These are phyloP conservation scores for Serendipita sp. DNA, from an alignment of 768 basidiomycete genomes.

Conservation along the genomic window DNA sequence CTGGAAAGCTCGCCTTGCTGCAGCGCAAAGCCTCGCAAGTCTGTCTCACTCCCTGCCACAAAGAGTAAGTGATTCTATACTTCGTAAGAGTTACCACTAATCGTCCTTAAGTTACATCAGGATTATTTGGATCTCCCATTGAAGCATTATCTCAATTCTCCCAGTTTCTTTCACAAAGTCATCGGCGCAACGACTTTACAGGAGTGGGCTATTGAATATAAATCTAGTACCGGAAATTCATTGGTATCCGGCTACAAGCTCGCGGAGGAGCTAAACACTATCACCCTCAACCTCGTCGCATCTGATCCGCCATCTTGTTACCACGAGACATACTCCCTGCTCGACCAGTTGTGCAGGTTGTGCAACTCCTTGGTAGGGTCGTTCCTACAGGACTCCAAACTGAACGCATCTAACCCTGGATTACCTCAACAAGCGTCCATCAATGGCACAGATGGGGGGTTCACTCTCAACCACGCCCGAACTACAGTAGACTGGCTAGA, in stretches of 20 bases:
- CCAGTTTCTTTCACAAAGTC: slow-evolving; percentile 83
- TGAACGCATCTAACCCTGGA: slow-evolving; percentile 57
- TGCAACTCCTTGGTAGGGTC: slow-evolving; percentile 66
- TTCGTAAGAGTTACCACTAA: not conserved
- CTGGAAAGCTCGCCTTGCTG: slow-evolving; percentile 61
- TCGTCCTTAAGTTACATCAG: slow-evolving; percentile 28
- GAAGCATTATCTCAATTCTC: slow-evolving; percentile 64
- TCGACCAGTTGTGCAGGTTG: slow-evolving; percentile 65
- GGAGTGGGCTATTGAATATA: slow-evolving; percentile 62
- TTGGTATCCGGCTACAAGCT: slow-evolving; percentile 43
- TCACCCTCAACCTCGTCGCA: slow-evolving; percentile 59
- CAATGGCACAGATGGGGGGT: slow-evolving; percentile 45
- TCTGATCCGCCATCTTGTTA: slow-evolving; percentile 60
- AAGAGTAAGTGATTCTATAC: slow-evolving; percentile 27
- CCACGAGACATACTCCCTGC: slow-evolving; percentile 75
- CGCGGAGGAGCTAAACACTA: slow-evolving; percentile 51
- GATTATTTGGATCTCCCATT: slow-evolving; percentile 63
- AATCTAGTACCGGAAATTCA: slow-evolving; percentile 24
- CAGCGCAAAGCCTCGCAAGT: slow-evolving; percentile 61
- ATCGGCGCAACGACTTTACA: slow-evolving; percentile 73
- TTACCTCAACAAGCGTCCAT: slow-evolving; percentile 62
- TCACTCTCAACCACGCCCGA: slow-evolving; percentile 66
- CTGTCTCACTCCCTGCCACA: slow-evolving; percentile 52
- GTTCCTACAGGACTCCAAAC: slow-evolving; percentile 75
- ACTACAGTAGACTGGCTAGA: slow-evolving; percentile 41